Percentiles rank a stretch among this genome's conserved stretches.
Evolutionary conservation across 192 early-diverging fungal species (phyloP).

Genomic region (Coemansia sp.): DNA sequence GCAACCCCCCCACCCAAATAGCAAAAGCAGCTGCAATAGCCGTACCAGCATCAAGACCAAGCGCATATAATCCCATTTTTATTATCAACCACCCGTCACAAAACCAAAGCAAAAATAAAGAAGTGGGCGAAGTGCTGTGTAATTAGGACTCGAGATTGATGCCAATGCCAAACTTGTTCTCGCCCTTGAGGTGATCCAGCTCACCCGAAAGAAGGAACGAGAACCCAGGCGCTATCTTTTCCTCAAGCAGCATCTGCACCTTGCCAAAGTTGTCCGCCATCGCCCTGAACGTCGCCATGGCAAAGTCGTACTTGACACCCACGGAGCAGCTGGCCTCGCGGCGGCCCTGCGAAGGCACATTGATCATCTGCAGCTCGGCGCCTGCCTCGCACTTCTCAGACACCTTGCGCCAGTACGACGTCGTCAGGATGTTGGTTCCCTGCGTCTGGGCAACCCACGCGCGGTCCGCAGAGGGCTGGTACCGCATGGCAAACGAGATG

Average conservation of each 20-base stretch:
- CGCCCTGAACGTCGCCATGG: conserved; percentile 86
- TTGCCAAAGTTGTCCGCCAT: conserved; percentile 87
- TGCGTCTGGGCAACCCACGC: conserved; percentile 68
- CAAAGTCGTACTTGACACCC: conserved; percentile 97
- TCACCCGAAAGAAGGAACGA: conserved; percentile 88
- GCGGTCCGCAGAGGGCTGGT: conserved; percentile 64
- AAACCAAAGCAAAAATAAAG: not conserved
- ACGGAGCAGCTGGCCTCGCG: conserved; percentile 89
- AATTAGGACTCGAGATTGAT: conserved; percentile 80
- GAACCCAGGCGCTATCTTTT: conserved; percentile 92
- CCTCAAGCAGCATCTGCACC: conserved; percentile 85
- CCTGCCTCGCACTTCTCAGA: conserved; percentile 93
- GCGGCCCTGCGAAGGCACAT: conserved; percentile 60
- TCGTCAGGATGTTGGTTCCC: conserved; percentile 65
- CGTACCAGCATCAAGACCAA: no score
- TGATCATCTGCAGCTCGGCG: conserved; percentile 78
- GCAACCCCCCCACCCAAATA: no score
- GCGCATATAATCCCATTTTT: not conserved
- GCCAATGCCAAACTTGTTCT: conserved; percentile 81
- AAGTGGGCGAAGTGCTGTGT: not conserved
- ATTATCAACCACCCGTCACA: not conserved
- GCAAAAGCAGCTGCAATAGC: no score
- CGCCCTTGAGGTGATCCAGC: conserved; percentile 92
- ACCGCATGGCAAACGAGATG: conserved; percentile 69
- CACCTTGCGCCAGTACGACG: conserved; percentile 85